Percentiles rank a stretch among this genome's conserved stretches.
phyloP scores from a whole-genome alignment of 2,329 filamentous ascomycete genomes.

The Penicillium sp. region DNA sequence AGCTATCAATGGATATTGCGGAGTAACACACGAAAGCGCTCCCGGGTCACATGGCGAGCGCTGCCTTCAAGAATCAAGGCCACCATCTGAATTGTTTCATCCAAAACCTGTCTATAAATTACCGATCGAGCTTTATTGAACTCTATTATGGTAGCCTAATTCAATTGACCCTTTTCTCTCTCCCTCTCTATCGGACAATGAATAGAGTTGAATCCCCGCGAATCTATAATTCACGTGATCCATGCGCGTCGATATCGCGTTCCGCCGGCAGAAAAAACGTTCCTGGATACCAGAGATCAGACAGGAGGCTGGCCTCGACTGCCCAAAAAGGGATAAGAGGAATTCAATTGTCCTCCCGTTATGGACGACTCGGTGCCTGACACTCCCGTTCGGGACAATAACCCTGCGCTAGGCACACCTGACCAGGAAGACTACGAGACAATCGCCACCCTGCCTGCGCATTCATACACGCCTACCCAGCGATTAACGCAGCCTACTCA shows the following conservation, averaged over 20 bases:
- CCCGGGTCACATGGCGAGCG: conserved; percentile 12
- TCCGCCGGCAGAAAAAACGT: conserved; percentile 25
- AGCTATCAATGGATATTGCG: conserved; percentile 10
- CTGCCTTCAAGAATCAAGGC: neutral
- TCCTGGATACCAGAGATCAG: conserved; percentile 13
- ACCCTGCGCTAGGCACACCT: conserved; percentile 28
- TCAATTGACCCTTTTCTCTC: neutral
- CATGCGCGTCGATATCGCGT: conserved; percentile 19
- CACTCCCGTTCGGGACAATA: conserved; percentile 38
- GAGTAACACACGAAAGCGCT: conserved; percentile 8
- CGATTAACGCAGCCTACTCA: conserved; percentile 60
- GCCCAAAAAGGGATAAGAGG: neutral
- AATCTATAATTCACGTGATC: conserved; percentile 15
- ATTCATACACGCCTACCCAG: conserved; percentile 45
- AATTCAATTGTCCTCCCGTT: conserved; percentile 4
- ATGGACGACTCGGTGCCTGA: conserved; percentile 42
- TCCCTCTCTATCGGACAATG: neutral
- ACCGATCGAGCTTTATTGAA: neutral
- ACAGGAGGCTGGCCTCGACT: conserved; percentile 12
- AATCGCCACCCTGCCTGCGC: conserved; percentile 46
- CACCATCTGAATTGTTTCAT: neutral
- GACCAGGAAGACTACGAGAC: conserved; percentile 46
- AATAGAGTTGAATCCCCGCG: neutral
- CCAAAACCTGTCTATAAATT: neutral
- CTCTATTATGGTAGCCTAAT: neutral